Evolutionary conservation across 768 basidiomycete genomes (phyloP).

Genomic region (Rhizopogon vesiculosus): DNA sequence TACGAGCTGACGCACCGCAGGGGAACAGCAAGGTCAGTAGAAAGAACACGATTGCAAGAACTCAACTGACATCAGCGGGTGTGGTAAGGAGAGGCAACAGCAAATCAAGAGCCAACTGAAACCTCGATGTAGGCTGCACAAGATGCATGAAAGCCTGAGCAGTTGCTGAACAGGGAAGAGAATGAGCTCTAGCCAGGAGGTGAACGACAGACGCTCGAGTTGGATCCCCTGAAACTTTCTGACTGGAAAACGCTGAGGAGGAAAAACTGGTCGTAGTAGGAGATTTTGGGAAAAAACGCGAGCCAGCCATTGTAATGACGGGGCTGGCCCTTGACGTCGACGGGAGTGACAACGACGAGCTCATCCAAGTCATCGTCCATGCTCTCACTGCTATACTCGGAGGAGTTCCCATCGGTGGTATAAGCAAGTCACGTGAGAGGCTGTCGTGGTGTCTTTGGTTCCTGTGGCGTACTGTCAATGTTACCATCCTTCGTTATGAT

Average conservation of each 20-base stretch:
- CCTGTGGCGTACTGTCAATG: constrained; percentile 14
- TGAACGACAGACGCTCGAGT: constrained; percentile 62
- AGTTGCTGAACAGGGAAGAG: constrained; percentile 72
- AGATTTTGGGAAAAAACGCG: constrained; percentile 28
- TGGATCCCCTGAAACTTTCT: constrained; percentile 34
- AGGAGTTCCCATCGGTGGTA: neutral
- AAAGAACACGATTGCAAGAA: constrained; percentile 9
- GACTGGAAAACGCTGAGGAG: constrained; percentile 25
- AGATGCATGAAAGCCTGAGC: constrained; percentile 72
- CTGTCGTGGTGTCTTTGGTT: constrained; percentile 15
- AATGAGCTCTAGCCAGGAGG: constrained; percentile 60
- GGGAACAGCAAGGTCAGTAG: constrained; percentile 7
- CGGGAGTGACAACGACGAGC: constrained; percentile 25
- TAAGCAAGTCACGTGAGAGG: neutral
- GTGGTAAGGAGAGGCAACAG: constrained; percentile 66
- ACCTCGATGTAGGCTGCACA: constrained; percentile 70
- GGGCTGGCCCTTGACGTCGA: constrained; percentile 28
- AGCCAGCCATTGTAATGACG: constrained; percentile 21
- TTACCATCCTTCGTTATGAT: too few species aligned
- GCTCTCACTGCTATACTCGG: constrained; percentile 9
- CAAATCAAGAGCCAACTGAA: constrained; percentile 82
- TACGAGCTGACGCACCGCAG: constrained; percentile 42
- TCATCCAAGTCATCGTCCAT: constrained; percentile 27
- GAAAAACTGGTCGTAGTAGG: constrained; percentile 29
- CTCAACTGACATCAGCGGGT: constrained; percentile 48